Evolutionary conservation across 1,284 basidiomycete species (phyloP).

Genomic region (Salmacisia buchloeana): DNA sequence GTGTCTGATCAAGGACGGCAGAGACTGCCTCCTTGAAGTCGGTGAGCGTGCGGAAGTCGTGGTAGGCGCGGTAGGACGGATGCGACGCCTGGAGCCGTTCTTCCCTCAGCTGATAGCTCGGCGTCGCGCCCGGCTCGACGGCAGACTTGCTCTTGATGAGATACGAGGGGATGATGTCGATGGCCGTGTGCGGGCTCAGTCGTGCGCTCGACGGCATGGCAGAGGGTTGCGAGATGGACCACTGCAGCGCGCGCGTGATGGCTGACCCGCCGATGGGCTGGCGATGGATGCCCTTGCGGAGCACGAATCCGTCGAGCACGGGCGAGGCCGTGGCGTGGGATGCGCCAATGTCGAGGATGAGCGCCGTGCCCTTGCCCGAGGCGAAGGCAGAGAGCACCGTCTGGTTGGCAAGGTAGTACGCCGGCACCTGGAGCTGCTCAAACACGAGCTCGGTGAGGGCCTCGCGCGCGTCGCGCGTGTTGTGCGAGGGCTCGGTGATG

Average conservation of each 20-base stretch:
- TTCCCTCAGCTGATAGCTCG: conserved; percentile 53
- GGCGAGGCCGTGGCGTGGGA: conserved; percentile 84
- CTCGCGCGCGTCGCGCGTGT: conserved; percentile 79
- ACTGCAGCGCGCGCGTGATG: conserved; percentile 17
- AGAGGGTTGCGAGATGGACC: conserved; percentile 6
- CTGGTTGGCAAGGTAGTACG: conserved; percentile 93
- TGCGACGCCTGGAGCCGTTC: conserved; percentile 56
- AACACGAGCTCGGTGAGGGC: conserved; percentile 94
- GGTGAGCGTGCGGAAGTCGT: conserved; percentile 78
- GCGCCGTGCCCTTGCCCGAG: conserved; percentile 87
- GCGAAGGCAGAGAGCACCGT: conserved; percentile 97
- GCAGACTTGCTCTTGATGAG: conserved; percentile 71
- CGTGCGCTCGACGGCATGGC: background rate
- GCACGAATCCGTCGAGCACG: conserved; percentile 93
- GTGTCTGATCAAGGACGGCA: conserved; percentile 69
- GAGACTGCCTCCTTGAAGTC: conserved; percentile 87
- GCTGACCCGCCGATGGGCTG: conserved; percentile 42
- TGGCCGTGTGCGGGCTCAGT: background rate
- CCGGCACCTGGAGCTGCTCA: conserved; percentile 88
- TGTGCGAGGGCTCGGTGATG: conserved; percentile 94
- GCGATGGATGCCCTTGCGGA: conserved; percentile 71
- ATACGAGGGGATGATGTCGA: conserved; percentile 68
- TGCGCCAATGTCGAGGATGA: conserved; percentile 89
- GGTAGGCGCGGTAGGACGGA: conserved; percentile 72
- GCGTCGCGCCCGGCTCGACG: conserved; percentile 63